Evolutionary conservation across 768 basidiomycete species (phyloP).

Genomic region (Suillus brevipes): DNA sequence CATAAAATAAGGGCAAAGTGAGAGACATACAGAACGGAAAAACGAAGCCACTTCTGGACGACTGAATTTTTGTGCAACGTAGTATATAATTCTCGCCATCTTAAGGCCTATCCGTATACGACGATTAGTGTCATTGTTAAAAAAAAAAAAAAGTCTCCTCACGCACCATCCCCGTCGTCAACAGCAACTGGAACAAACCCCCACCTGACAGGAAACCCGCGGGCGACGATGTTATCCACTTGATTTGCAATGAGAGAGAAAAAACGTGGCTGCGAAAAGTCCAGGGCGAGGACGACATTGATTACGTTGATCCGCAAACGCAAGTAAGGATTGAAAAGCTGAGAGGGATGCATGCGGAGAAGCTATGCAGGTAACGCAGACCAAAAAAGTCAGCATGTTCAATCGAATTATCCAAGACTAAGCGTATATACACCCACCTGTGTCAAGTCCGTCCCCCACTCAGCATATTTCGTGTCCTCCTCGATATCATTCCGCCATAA

Average conservation of each 20-base stretch:
- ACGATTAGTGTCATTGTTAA: background rate
- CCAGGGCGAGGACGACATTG: slow-evolving; percentile 81
- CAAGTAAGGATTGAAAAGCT: slow-evolving; percentile 78
- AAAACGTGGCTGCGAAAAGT: slow-evolving; percentile 64
- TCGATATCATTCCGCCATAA: slow-evolving; percentile 92
- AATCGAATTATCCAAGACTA: background rate
- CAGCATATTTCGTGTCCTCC: slow-evolving; percentile 67
- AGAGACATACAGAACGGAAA: background rate
- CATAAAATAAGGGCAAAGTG: slow-evolving; percentile 1
- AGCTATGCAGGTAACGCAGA: slow-evolving; percentile 21
- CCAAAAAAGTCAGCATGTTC: slow-evolving; percentile 6
- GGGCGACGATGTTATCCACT: slow-evolving; percentile 68
- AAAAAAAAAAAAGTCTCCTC: slow-evolving; percentile 11
- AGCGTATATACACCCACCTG: slow-evolving; percentile 42
- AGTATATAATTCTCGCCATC: slow-evolving; percentile 74
- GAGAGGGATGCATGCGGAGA: slow-evolving; percentile 22
- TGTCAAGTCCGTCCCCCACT: slow-evolving; percentile 45
- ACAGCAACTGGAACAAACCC: slow-evolving; percentile 80
- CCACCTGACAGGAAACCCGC: slow-evolving; percentile 77
- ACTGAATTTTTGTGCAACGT: slow-evolving; percentile 64
- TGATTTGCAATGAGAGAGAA: slow-evolving; percentile 64
- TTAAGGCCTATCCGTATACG: slow-evolving; percentile 44
- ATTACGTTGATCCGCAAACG: slow-evolving; percentile 78
- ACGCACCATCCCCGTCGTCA: slow-evolving; percentile 41
- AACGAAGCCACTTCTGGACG: slow-evolving; percentile 57